These are phyloP conservation scores for Avicennia marina DNA, from an alignment of 257 asterid genomes.

Conservation along the genomic window DNA sequence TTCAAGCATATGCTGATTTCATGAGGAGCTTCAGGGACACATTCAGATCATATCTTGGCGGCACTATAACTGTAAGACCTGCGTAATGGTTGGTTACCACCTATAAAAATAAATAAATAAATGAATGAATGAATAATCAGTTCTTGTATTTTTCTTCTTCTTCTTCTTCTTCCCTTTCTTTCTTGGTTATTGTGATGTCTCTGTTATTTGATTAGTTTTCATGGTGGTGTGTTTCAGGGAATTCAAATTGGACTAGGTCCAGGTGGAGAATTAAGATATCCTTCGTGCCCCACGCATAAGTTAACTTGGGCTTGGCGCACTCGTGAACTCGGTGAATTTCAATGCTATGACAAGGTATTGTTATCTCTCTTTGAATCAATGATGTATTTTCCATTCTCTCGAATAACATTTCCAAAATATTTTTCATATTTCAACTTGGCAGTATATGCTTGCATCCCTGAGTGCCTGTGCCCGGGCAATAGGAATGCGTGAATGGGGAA, in stretches of 20 bases:
- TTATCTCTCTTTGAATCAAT: neutral
- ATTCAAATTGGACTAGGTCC: constrained; percentile 90
- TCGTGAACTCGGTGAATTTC: constrained; percentile 70
- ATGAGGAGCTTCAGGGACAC: constrained; percentile 73
- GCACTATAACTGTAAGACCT: constrained; percentile 54
- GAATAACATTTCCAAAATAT: constrained; percentile 3
- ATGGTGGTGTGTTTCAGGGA: constrained; percentile 40
- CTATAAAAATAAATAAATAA: too few species aligned
- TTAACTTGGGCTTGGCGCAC: constrained; percentile 43
- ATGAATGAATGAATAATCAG: too few species aligned
- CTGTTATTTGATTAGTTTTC: constrained; percentile 13
- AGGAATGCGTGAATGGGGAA: constrained; percentile 63
- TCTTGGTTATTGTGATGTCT: neutral
- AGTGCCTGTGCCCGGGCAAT: constrained; percentile 45
- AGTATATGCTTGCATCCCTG: constrained; percentile 79
- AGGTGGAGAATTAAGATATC: constrained; percentile 76
- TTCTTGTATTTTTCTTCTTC: neutral
- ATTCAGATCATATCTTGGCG: constrained; percentile 62
- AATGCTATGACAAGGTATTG: constrained; percentile 68
- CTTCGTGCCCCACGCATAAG: constrained; percentile 46
- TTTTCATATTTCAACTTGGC: constrained; percentile 31
- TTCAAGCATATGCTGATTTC: constrained; percentile 74
- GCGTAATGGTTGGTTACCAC: constrained; percentile 6
- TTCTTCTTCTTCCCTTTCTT: neutral
- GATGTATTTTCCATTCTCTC: neutral